These are phyloP conservation scores for Coffea canephora DNA, from an alignment of 257 asterid genomes.

Conservation along the genomic window DNA sequence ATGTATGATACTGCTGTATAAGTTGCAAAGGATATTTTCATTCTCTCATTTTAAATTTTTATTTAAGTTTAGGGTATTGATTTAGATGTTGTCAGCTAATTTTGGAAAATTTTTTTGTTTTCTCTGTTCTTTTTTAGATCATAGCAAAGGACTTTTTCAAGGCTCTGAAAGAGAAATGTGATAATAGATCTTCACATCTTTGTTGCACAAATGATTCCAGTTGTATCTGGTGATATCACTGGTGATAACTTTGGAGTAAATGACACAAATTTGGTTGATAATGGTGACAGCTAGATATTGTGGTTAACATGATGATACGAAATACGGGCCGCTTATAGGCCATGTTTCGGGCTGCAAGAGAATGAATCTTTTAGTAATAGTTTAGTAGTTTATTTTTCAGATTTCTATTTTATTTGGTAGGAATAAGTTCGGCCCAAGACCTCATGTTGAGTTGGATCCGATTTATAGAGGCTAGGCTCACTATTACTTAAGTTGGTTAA, in stretches of 20 bases:
- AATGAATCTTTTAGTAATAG: too few species aligned
- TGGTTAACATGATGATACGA: slow-evolving; percentile 34
- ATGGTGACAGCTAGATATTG: slow-evolving; percentile 64
- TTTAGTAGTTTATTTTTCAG: too few species aligned
- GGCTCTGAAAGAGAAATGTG: slow-evolving; percentile 58
- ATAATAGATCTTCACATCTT: slow-evolving; percentile 34
- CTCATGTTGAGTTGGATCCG: too few species aligned
- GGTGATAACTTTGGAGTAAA: slow-evolving; percentile 67
- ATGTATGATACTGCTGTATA: background rate
- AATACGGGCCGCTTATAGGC: too few species aligned
- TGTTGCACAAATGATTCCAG: slow-evolving; percentile 42
- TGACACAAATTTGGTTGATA: slow-evolving; percentile 45
- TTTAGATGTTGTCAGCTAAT: background rate
- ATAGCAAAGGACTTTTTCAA: slow-evolving; percentile 59
- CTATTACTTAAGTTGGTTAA: too few species aligned
- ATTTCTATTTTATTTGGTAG: too few species aligned
- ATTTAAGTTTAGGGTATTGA: background rate
- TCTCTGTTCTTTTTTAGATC: slow-evolving; percentile 28
- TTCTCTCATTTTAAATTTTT: background rate
- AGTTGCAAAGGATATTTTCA: background rate
- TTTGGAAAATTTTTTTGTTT: too few species aligned
- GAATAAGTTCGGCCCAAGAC: too few species aligned
- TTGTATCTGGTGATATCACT: slow-evolving; percentile 75
- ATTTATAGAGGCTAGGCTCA: too few species aligned
- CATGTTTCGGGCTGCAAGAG: too few species aligned